A percentile compares a stretch with the other conserved stretches of the same genome.
These are phyloP conservation scores for Rhynchospora breviuscula DNA, from an alignment of 176 grass and related monocot species.

Conservation along the genomic window DNA sequence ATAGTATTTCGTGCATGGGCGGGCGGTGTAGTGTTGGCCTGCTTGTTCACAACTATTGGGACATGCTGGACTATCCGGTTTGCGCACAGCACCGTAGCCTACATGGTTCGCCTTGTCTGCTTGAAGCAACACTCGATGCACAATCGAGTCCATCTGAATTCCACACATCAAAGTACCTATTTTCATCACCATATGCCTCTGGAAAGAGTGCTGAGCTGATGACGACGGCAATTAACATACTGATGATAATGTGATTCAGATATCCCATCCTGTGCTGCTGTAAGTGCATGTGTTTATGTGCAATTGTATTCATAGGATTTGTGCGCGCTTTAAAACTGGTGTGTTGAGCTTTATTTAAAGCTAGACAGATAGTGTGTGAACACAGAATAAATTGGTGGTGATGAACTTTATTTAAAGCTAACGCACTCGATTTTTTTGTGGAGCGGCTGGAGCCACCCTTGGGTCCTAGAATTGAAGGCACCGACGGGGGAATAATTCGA, in stretches of 20 bases:
- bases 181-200: not conserved
- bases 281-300: not conserved
- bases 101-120: not conserved
- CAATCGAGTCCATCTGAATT: not conserved
- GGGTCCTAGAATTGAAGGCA: not conserved
- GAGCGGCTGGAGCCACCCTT: not conserved
- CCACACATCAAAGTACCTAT: not conserved
- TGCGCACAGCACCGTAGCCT: not conserved
- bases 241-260: not conserved
- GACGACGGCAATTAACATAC: not conserved
- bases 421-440: not conserved
- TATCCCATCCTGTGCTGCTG: not conserved
- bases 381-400: not conserved
- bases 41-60: not conserved
- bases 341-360: not conserved
- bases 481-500: too few relatives aligned
- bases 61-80: not conserved
- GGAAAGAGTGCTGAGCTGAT: not conserved
- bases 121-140: not conserved
- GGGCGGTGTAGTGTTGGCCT: not conserved
- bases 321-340: not conserved
- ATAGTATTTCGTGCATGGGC: not conserved
- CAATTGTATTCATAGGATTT: not conserved
- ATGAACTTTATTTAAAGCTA: not conserved
- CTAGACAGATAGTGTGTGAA: not conserved